These are phyloP conservation scores for Sugiyamaella sp. DNA, from an alignment of 1,139 yeast genomes.

Conservation along the genomic window DNA sequence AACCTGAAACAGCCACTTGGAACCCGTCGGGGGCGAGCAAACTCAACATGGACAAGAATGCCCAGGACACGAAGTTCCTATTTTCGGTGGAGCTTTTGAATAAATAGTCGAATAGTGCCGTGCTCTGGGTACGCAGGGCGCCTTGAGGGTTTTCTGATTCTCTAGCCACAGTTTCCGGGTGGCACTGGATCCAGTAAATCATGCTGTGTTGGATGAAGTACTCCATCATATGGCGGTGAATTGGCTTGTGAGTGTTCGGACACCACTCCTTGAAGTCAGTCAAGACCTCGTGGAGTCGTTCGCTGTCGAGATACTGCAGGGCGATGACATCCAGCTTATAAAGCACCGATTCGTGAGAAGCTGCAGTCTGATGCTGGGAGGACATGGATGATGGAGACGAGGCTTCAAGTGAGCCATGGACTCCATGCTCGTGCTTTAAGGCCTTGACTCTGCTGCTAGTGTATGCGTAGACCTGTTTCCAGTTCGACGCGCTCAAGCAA, in stretches of 20 bases:
- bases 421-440: neutral
- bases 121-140: constrained; percentile 26
- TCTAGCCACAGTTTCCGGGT: constrained; percentile 52
- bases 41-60: constrained; percentile 41
- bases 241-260: constrained; percentile 50
- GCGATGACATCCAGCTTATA: constrained; percentile 57
- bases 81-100: constrained; percentile 30
- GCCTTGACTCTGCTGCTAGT: constrained; percentile 20
- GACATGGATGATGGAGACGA: constrained; percentile 5
- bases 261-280: constrained; percentile 48
- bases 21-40: constrained; percentile 37
- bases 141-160: constrained; percentile 38
- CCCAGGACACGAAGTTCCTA: constrained; percentile 31
- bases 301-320: constrained; percentile 51
- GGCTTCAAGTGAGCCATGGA: constrained; percentile 6
- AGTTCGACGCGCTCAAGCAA: constrained; percentile 60
- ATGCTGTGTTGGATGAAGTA: constrained; percentile 55
- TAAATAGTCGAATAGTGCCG: constrained; percentile 34
- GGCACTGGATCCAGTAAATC: constrained; percentile 58
- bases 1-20: constrained; percentile 4
- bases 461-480: constrained; percentile 43
- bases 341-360: constrained; percentile 43
- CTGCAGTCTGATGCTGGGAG: neutral
- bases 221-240: constrained; percentile 59
- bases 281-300: constrained; percentile 47